Conservation (phyloP, 2,329 filamentous ascomycete genomes). For the Neofusicoccum kwambonambiense region DNA sequence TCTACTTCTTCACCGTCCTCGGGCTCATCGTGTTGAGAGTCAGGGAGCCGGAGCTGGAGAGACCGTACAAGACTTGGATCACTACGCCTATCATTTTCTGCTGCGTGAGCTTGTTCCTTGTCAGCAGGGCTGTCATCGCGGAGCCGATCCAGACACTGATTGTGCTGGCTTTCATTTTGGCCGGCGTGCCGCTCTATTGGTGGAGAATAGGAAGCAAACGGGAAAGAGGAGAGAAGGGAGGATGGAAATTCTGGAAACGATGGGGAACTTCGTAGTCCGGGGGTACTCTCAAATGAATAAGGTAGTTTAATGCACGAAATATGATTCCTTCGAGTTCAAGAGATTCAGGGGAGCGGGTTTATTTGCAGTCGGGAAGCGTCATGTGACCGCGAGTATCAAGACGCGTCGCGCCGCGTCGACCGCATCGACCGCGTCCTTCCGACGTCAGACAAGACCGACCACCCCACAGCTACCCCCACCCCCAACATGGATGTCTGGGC, state of each 20-base stretch:
- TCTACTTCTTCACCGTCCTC: slow-evolving; percentile 94
- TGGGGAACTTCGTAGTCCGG: slow-evolving; percentile 1
- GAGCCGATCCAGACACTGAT: slow-evolving; percentile 87
- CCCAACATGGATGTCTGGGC: slow-evolving; percentile 30
- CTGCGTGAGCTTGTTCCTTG: slow-evolving; percentile 90
- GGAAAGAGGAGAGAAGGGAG: slow-evolving; percentile 12
- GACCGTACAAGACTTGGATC: slow-evolving; percentile 96
- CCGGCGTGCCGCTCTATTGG: slow-evolving; percentile 84
- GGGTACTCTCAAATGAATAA: background rate
- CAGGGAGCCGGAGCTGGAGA: slow-evolving; percentile 78
- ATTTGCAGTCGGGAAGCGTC: background rate
- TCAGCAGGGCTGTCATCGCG: slow-evolving; percentile 84
- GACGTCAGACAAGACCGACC: background rate
- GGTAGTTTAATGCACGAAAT: background rate
- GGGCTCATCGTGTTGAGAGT: slow-evolving; percentile 89
- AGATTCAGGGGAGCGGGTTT: background rate
- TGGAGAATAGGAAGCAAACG: slow-evolving; percentile 64
- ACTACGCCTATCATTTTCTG: slow-evolving; percentile 96
- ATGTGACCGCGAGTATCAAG: background rate
- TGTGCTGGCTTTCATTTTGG: slow-evolving; percentile 79
- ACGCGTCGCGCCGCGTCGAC: slow-evolving; percentile 16
- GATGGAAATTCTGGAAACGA: slow-evolving; percentile 18
- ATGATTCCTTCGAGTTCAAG: background rate
- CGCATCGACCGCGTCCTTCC: slow-evolving; percentile 9
- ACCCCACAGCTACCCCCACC: background rate